Percentiles rank a stretch among this genome's conserved stretches.
Conservation (phyloP, 2,329 filamentous ascomycete species). For the Paecilomyces niveus region DNA sequence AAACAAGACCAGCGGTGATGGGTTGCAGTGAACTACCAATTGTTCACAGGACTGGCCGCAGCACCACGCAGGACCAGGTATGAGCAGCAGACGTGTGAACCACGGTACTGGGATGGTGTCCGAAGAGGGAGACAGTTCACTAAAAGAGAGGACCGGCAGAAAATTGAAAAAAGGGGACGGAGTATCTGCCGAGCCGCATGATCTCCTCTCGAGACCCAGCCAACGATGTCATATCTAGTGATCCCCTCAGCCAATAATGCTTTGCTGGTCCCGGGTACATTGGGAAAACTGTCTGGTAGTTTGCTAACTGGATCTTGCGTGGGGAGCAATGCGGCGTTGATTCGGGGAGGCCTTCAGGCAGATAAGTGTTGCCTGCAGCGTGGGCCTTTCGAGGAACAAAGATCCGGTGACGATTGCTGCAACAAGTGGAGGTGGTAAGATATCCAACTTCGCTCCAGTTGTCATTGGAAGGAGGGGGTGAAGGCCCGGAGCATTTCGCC, state of each 20-base stretch:
- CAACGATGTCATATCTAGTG: background rate
- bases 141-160: background rate
- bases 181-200: background rate
- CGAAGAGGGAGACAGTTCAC: background rate
- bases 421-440: background rate
- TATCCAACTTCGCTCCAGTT: background rate
- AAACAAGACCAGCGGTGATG: background rate
- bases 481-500: background rate
- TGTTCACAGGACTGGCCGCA: background rate
- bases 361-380: background rate
- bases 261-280: background rate
- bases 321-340: background rate
- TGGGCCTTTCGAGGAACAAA: background rate
- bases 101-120: background rate
- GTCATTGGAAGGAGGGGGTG: background rate
- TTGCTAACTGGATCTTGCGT: background rate
- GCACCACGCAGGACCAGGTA: background rate
- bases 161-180: background rate
- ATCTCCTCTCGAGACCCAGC: background rate
- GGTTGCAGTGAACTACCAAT: background rate
- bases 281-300: background rate
- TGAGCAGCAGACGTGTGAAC: background rate
- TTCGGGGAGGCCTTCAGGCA: background rate
- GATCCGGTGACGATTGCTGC: background rate
- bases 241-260: background rate